A percentile compares a stretch with the other conserved stretches of the same genome.
These are phyloP conservation scores for Luffa acutangula DNA, from an alignment of 306 rosid species.

Conservation along the genomic window DNA sequence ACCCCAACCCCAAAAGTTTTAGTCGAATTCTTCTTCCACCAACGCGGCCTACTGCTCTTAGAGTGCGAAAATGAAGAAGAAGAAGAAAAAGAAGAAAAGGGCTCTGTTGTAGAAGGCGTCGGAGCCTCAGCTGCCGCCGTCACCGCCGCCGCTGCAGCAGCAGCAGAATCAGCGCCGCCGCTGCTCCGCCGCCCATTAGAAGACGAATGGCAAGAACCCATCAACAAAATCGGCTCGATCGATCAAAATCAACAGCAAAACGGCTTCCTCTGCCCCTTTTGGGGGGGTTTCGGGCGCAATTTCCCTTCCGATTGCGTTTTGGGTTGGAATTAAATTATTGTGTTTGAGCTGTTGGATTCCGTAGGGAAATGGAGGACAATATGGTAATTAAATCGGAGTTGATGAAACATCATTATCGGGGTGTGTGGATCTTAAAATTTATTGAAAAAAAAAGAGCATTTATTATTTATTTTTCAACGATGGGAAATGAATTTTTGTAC, in stretches of 20 bases:
- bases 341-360: not conserved
- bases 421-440: slow-evolving; percentile 4
- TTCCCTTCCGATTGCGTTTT: not conserved
- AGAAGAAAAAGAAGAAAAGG: not conserved
- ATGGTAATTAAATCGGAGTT: not conserved
- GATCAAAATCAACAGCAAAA: not conserved
- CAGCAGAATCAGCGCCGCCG: not conserved
- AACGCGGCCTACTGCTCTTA: not conserved
- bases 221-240: not conserved
- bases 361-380: not conserved
- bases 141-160: not conserved
- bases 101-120: not conserved
- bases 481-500: not conserved
- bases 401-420: slow-evolving; percentile 1
- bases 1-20: slow-evolving; percentile 3
- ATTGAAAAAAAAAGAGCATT: not conserved
- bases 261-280: not conserved
- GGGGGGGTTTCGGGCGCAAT: not conserved
- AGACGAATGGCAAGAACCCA: slow-evolving; percentile 21
- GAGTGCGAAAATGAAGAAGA: not conserved
- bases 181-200: not conserved
- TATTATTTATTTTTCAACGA: not conserved
- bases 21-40: slow-evolving; percentile 11
- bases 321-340: not conserved
- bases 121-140: not conserved